Evolutionary conservation across 78 protist genomes (phyloP), one percentile per base, ranked within the genome.

Genomic region (slime mould (Dictyostelium discoideum)): DNA sequence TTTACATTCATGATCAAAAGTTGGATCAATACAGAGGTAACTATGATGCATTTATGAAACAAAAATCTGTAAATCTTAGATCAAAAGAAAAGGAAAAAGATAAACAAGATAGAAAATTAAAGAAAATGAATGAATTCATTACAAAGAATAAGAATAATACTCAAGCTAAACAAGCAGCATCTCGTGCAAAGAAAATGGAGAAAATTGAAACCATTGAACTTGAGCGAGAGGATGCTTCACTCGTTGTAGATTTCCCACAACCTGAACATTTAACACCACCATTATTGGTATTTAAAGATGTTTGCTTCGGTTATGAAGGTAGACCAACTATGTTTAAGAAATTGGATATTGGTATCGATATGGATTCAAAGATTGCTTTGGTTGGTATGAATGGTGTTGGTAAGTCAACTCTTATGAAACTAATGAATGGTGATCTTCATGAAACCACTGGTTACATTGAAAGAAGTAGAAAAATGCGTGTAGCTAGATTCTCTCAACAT

Each of bases 341-440:
- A 3, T 92, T 98, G 22, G 87, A 97, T 20, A 93, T 97, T 24
- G 96, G 96, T 46, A 44, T 98, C 16, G 95, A 88, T 63, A 78
- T 93, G 87, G 98, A 97, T 60, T 22, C 89, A 13, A 97, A 98
- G 81, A 85, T 98, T 54, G 95, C 97, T 16, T 32, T 98, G 2
- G 99, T 98, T 42, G 99, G 99, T 5, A 97, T 98, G 44, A 98
- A 98, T 93, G 99, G 99, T 14, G 96, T 96, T 2, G 99, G 99
- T 74, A 98, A 98, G 89, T 78, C 97, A 32, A 98, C 99, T 4
- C 84, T 98, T 44, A 89, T 97, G 46, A 97, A 97, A 63, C 79
- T 98, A 39, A n/a, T 99, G 77, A 40, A 69, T 50, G 98, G 98
- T 67, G 98, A 93, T 16, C 97, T 99, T 22, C 73, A 88, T 37